phyloP scores from a whole-genome alignment of 2,329 filamentous ascomycete genomes.

The Seiridium unicorne region DNA sequence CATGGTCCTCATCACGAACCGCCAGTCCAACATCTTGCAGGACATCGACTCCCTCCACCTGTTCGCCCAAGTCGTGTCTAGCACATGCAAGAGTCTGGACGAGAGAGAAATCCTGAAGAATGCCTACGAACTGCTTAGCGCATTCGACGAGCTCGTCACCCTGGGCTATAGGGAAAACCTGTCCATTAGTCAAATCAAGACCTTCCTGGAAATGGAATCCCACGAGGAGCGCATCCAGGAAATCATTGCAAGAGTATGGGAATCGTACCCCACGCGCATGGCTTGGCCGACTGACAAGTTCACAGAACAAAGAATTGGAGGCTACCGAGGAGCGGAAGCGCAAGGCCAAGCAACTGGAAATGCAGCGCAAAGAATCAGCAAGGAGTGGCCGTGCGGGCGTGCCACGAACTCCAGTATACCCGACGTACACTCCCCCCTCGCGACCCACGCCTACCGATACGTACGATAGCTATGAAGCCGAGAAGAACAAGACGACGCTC shows the following conservation, averaged over 20 bases:
- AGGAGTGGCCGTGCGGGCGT: slow-evolving; percentile 66
- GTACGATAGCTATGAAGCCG: slow-evolving; percentile 92
- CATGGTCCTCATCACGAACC: slow-evolving; percentile 99
- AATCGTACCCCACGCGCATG: neutral
- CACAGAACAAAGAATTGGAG: slow-evolving; percentile 95
- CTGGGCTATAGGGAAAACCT: slow-evolving; percentile 95
- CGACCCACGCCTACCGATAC: slow-evolving; percentile 74
- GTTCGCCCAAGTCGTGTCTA: slow-evolving; percentile 95
- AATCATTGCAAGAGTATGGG: slow-evolving; percentile 81
- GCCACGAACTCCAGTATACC: slow-evolving; percentile 78
- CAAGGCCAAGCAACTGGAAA: slow-evolving; percentile 97
- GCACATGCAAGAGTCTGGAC: slow-evolving; percentile 92
- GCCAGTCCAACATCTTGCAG: slow-evolving; percentile 98
- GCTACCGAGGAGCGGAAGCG: slow-evolving; percentile 97
- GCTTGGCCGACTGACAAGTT: slow-evolving; percentile 9
- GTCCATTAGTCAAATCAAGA: slow-evolving; percentile 96
- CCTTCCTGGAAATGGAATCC: slow-evolving; percentile 98
- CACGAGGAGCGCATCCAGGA: slow-evolving; percentile 99
- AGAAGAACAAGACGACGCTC: slow-evolving; percentile 81
- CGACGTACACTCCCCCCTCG: slow-evolving; percentile 80
- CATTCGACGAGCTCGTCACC: slow-evolving; percentile 96
- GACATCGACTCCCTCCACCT: slow-evolving; percentile 98
- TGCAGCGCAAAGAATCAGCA: slow-evolving; percentile 96
- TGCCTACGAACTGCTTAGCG: slow-evolving; percentile 92
- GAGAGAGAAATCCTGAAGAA: slow-evolving; percentile 94